These are phyloP conservation scores for Linnemannia elongata DNA, from an alignment of 192 early-diverging fungal species.

Conservation along the genomic window DNA sequence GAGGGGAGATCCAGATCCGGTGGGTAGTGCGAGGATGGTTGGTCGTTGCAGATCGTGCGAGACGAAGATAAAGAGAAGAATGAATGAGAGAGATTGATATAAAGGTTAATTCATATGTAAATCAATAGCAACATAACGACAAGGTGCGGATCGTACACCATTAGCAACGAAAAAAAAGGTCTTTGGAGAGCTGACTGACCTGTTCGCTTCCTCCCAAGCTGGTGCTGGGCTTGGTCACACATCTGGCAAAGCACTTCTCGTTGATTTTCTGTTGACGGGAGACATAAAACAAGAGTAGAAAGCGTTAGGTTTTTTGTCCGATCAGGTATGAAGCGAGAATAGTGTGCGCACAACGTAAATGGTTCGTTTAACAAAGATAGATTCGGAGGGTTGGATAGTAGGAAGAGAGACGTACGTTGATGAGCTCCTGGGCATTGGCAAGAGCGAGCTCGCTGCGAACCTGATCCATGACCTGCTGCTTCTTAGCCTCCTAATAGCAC, in stretches of 20 bases:
- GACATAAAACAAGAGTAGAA: not conserved
- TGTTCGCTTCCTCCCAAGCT: constrained; percentile 75
- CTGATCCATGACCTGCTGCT: constrained; percentile 80
- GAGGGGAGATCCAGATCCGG: not conserved
- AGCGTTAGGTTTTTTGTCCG: not conserved
- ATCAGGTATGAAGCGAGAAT: not conserved
- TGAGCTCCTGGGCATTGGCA: constrained; percentile 84
- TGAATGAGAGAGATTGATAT: not conserved
- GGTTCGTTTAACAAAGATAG: not conserved
- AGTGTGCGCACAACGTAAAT: not conserved
- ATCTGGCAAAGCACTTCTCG: constrained; percentile 86
- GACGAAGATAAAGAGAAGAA: not conserved
- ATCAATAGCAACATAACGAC: not conserved
- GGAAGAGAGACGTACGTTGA: constrained; percentile 64
- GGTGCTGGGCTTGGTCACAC: constrained; percentile 79
- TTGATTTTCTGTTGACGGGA: constrained; percentile 77
- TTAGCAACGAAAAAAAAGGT: not conserved
- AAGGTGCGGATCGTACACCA: not conserved
- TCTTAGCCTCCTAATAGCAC: constrained; percentile 55
- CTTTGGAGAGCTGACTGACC: constrained; percentile 42
- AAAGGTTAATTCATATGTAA: not conserved
- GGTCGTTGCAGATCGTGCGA: not conserved
- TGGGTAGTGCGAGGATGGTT: not conserved
- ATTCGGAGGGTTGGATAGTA: not conserved
- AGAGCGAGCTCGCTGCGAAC: constrained; percentile 80